A percentile compares a stretch with the other conserved stretches of the same genome.
Evolutionary conservation across 2,329 filamentous ascomycete species (phyloP).

Genomic region (Catunica adiposa): DNA sequence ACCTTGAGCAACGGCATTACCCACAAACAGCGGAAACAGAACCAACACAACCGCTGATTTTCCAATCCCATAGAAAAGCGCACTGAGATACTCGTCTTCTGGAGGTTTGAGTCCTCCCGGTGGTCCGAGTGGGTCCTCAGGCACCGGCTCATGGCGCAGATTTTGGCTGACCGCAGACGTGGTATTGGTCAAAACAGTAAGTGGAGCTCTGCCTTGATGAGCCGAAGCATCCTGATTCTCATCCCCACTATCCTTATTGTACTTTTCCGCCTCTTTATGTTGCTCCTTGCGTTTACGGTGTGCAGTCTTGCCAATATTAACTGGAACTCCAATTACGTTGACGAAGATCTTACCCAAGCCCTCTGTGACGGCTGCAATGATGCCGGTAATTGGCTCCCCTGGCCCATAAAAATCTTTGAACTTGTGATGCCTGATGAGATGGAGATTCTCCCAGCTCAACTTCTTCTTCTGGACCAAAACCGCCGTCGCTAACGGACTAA

Average conservation of each 20-base stretch:
- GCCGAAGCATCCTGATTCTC: no score
- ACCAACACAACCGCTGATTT: constrained; percentile 35
- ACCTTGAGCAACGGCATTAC: constrained; percentile 46
- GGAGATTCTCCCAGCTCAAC: constrained; percentile 45
- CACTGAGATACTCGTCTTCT: constrained; percentile 28
- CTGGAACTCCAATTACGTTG: constrained; percentile 34
- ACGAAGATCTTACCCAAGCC: constrained; percentile 10
- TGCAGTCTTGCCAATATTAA: constrained; percentile 40
- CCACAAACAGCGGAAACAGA: constrained; percentile 42
- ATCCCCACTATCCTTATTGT: neutral
- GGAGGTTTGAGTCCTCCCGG: constrained; percentile 16
- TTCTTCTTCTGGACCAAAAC: constrained; percentile 44
- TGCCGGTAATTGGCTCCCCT: constrained; percentile 54
- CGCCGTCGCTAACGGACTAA: constrained; percentile 49
- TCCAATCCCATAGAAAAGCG: constrained; percentile 35
- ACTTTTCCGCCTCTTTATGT: neutral
- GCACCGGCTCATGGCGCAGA: constrained; percentile 13
- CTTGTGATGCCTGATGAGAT: constrained; percentile 48
- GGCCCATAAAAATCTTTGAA: constrained; percentile 68
- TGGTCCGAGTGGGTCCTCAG: constrained; percentile 5
- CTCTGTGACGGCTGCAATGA: constrained; percentile 20
- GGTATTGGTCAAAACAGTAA: neutral
- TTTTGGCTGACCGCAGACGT: constrained; percentile 14
- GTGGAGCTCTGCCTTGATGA: neutral
- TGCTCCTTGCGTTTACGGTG: constrained; percentile 27